phyloP scores from a whole-genome alignment of 768 basidiomycete species.

The Leccinum uliginosum region DNA sequence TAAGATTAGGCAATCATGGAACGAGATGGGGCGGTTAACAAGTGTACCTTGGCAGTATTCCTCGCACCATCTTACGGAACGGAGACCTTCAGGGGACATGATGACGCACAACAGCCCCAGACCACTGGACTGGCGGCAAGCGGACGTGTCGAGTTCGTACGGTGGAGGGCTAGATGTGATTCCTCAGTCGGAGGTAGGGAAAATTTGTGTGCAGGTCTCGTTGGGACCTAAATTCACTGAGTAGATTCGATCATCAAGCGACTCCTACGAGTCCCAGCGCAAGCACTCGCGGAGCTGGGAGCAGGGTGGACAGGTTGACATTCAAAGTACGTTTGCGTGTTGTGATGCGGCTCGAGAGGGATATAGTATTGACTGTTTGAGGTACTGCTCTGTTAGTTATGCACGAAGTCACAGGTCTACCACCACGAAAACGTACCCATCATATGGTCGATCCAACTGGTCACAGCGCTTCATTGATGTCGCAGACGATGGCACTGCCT shows the following conservation, averaged over 20 bases:
- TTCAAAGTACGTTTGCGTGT: slow-evolving; percentile 22
- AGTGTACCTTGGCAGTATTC: slow-evolving; percentile 23
- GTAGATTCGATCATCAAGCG: slow-evolving; percentile 36
- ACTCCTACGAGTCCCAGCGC: slow-evolving; percentile 39
- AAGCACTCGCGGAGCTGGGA: slow-evolving; percentile 67
- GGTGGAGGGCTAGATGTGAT: slow-evolving; percentile 26
- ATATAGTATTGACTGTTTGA: slow-evolving; percentile 7
- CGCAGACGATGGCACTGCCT: slow-evolving; percentile 53
- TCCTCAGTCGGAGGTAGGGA: slow-evolving; percentile 32
- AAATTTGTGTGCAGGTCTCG: slow-evolving; percentile 9
- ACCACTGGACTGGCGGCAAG: slow-evolving; percentile 31
- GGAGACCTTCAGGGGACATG: slow-evolving; percentile 30
- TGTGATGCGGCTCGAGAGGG: slow-evolving; percentile 9
- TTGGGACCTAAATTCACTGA: slow-evolving; percentile 29
- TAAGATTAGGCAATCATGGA: slow-evolving; percentile 23
- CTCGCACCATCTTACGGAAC: slow-evolving; percentile 32
- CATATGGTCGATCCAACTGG: slow-evolving; percentile 59
- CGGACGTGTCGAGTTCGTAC: slow-evolving; percentile 30
- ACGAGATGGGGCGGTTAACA: slow-evolving; percentile 18
- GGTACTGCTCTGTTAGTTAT: slow-evolving; percentile 18
- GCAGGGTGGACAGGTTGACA: slow-evolving; percentile 37
- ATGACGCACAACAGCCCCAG: slow-evolving; percentile 33
- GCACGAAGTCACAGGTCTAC: slow-evolving; percentile 50
- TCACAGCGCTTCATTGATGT: slow-evolving; percentile 47
- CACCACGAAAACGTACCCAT: slow-evolving; percentile 59